phyloP scores from a whole-genome alignment of 805 yeast species.

The Barnettozyma pratensis region DNA sequence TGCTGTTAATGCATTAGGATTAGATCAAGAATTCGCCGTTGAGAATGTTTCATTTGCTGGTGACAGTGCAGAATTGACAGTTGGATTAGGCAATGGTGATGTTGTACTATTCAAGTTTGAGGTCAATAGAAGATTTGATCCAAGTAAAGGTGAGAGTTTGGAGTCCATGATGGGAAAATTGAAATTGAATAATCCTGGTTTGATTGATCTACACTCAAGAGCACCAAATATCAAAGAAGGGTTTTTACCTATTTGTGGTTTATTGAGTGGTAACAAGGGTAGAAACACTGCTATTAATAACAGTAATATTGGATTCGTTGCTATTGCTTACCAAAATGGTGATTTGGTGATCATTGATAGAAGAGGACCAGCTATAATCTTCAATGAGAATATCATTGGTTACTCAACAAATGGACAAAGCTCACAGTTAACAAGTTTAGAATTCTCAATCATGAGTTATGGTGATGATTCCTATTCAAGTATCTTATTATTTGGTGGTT shows the following conservation, averaged over 20 bases:
- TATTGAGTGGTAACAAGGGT: slow-evolving; percentile 40
- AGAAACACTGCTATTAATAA: slow-evolving; percentile 57
- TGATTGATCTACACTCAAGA: slow-evolving; percentile 50
- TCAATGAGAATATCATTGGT: slow-evolving; percentile 31
- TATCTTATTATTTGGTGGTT: slow-evolving; percentile 71
- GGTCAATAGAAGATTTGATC: slow-evolving; percentile 40
- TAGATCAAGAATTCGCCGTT: slow-evolving; percentile 39
- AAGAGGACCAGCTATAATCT: slow-evolving; percentile 70
- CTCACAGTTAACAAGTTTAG: slow-evolving; percentile 49
- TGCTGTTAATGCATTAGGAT: slow-evolving; percentile 42
- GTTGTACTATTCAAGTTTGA: slow-evolving; percentile 73
- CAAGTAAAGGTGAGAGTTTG: slow-evolving; percentile 27
- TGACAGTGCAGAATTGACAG: slow-evolving; percentile 69
- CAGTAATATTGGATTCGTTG: slow-evolving; percentile 80
- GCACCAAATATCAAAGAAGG: slow-evolving; percentile 54
- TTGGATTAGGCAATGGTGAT: slow-evolving; percentile 64
- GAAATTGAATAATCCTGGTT: slow-evolving; percentile 22
- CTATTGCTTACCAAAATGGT: slow-evolving; percentile 75
- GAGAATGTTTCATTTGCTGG: slow-evolving; percentile 67
- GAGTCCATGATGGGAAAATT: slow-evolving; percentile 26
- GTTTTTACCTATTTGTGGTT: slow-evolving; percentile 45
- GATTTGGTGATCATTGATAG: slow-evolving; percentile 68
- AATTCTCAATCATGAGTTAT: slow-evolving; percentile 67
- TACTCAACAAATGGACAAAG: slow-evolving; percentile 21
- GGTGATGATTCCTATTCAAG: slow-evolving; percentile 68